phyloP scores from a whole-genome alignment of 2,329 filamentous ascomycete species.

The Pseudodiploospora longispora region DNA sequence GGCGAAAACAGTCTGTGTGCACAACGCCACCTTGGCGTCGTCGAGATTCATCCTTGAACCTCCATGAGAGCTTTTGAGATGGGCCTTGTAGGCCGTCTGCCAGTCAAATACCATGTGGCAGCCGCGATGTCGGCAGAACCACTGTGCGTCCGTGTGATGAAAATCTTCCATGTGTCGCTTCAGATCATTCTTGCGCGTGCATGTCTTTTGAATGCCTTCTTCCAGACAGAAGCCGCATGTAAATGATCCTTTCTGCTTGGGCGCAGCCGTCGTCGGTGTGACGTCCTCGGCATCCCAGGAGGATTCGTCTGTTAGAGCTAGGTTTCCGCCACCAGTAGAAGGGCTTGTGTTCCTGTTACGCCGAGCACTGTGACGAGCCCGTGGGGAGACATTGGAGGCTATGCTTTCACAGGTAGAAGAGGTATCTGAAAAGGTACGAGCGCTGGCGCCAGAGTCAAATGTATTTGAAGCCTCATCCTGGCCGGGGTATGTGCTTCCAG shows the following conservation, averaged over 20 bases:
- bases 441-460: constrained; percentile 26
- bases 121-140: constrained; percentile 35
- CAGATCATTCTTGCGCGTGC: constrained; percentile 39
- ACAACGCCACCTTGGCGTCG: constrained; percentile 34
- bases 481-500: constrained; percentile 16
- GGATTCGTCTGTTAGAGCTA: constrained; percentile 12
- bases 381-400: constrained; percentile 31
- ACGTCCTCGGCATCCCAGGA: constrained; percentile 13
- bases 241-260: constrained; percentile 31
- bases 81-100: constrained; percentile 39
- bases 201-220: constrained; percentile 32
- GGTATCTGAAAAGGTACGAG: constrained; percentile 31
- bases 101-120: constrained; percentile 40
- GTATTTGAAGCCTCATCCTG: constrained; percentile 27
- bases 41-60: constrained; percentile 33
- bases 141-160: constrained; percentile 38
- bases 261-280: constrained; percentile 14
- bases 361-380: constrained; percentile 26
- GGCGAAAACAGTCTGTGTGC: constrained; percentile 39
- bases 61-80: constrained; percentile 36
- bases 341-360: constrained; percentile 18
- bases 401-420: constrained; percentile 32
- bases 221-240: constrained; percentile 35
- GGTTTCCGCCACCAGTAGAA: constrained; percentile 7
- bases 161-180: constrained; percentile 42